phyloP scores from a whole-genome alignment of 2,329 filamentous ascomycete species.

The Aureobasidium sp. region DNA sequence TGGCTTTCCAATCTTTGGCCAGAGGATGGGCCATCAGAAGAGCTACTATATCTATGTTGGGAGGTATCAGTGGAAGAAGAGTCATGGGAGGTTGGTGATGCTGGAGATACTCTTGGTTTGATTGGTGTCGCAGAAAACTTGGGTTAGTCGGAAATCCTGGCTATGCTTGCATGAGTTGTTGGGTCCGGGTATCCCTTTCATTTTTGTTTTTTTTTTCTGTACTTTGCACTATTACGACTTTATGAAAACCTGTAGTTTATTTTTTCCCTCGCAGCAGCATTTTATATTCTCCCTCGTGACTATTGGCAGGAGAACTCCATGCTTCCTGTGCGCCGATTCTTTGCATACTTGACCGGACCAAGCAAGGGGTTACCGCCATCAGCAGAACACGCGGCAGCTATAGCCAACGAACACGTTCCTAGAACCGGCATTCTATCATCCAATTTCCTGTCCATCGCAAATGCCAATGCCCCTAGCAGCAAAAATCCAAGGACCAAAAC shows the following conservation, averaged over 20 bases:
- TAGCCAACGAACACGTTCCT: neutral
- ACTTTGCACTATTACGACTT: no score
- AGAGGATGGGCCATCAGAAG: constrained; percentile 36
- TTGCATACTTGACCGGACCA: neutral
- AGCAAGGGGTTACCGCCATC: neutral
- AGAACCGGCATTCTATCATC: neutral
- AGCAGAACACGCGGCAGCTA: neutral
- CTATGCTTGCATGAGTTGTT: neutral
- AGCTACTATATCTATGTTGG: constrained; percentile 19
- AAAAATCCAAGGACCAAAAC: neutral
- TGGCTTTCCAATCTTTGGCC: constrained; percentile 38
- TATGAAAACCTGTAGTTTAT: no score
- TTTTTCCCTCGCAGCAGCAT: no score
- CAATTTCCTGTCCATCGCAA: neutral
- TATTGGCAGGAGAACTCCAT: neutral
- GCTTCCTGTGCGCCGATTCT: neutral
- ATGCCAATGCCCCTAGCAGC: neutral
- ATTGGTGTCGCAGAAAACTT: no score
- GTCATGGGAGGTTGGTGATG: constrained; percentile 25
- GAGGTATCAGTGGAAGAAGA: constrained; percentile 26
- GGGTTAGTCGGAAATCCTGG: no score
- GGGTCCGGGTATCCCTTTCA: no score
- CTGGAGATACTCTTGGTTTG: no score
- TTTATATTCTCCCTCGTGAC: no score
- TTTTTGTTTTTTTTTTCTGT: no score